Percentiles rank a stretch among this genome's conserved stretches.
These are phyloP conservation scores for Pyricularia grisea DNA, from an alignment of 2,329 filamentous ascomycete species.

Conservation along the genomic window DNA sequence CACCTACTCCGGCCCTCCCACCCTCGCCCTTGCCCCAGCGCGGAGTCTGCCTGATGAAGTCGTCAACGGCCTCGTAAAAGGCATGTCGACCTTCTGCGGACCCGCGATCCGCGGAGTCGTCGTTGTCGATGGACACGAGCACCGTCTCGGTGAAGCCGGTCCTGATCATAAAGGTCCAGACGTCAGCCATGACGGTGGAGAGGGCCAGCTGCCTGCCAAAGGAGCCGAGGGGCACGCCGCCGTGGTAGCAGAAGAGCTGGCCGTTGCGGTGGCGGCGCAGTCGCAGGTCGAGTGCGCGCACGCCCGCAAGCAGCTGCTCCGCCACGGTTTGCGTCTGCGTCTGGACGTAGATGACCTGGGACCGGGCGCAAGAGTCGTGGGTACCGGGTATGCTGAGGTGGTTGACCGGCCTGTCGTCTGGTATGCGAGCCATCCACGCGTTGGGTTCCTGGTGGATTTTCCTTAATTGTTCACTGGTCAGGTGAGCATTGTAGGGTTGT, in stretches of 20 bases:
- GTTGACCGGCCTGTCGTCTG: conserved; percentile 47
- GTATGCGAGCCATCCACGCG: conserved; percentile 54
- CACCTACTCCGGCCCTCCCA: conserved; percentile 5
- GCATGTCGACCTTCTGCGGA: conserved; percentile 14
- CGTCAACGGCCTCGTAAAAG: conserved; percentile 34
- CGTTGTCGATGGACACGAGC: conserved; percentile 60
- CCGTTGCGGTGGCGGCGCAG: conserved; percentile 24
- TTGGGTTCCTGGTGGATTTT: neutral
- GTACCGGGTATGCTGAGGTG: conserved; percentile 63
- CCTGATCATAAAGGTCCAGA: conserved; percentile 38
- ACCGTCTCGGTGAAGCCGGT: conserved; percentile 54
- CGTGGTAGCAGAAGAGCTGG: conserved; percentile 60
- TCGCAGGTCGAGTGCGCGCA: conserved; percentile 60
- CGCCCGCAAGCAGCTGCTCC: conserved; percentile 59
- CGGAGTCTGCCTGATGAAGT: conserved; percentile 40
- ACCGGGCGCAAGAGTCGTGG: conserved; percentile 51
- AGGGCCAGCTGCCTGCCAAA: conserved; percentile 52
- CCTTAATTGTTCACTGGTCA: neutral
- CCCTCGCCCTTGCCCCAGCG: conserved; percentile 14
- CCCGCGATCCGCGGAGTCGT: conserved; percentile 50
- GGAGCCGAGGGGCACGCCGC: conserved; percentile 55
- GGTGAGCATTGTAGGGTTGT: neutral
- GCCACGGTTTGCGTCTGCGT: conserved; percentile 56
- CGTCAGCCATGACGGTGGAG: conserved; percentile 47
- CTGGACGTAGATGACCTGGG: conserved; percentile 51